Evolutionary conservation across 192 early-diverging fungal species (phyloP).

Genomic region (Thamnidium elegans): DNA sequence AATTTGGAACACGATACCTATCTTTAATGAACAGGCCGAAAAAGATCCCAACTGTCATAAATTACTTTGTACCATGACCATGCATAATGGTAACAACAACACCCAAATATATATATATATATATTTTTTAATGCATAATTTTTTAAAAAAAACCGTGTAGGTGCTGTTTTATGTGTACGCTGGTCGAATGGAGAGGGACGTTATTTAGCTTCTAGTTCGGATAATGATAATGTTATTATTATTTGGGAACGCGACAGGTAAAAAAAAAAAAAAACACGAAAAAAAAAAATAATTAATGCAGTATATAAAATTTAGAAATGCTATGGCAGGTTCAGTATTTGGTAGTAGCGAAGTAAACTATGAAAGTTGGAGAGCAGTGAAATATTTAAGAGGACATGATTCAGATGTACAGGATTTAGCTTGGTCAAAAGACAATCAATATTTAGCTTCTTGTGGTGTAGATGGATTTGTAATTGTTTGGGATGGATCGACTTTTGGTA

Average conservation of each 20-base stretch:
- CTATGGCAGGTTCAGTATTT: neutral
- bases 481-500: constrained; percentile 82
- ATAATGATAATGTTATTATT: constrained; percentile 84
- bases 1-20: constrained; percentile 79
- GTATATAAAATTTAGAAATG: constrained; percentile 2
- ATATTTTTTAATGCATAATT: neutral
- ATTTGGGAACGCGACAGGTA: constrained; percentile 83
- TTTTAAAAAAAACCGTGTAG: constrained; percentile 32
- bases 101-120: neutral
- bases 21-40: constrained; percentile 51
- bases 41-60: constrained; percentile 46
- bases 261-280: neutral
- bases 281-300: neutral
- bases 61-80: constrained; percentile 75
- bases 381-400: constrained; percentile 11
- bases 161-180: constrained; percentile 82
- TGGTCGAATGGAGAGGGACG: constrained; percentile 72
- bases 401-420: constrained; percentile 86
- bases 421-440: constrained; percentile 86
- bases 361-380: constrained; percentile 14
- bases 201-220: constrained; percentile 86
- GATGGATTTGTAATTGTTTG: constrained; percentile 84
- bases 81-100: constrained; percentile 68
- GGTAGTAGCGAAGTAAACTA: constrained; percentile 10
- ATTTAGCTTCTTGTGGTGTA: constrained; percentile 87